These are phyloP conservation scores for Boletus reticuloceps DNA, from an alignment of 768 basidiomycete species.

Conservation along the genomic window DNA sequence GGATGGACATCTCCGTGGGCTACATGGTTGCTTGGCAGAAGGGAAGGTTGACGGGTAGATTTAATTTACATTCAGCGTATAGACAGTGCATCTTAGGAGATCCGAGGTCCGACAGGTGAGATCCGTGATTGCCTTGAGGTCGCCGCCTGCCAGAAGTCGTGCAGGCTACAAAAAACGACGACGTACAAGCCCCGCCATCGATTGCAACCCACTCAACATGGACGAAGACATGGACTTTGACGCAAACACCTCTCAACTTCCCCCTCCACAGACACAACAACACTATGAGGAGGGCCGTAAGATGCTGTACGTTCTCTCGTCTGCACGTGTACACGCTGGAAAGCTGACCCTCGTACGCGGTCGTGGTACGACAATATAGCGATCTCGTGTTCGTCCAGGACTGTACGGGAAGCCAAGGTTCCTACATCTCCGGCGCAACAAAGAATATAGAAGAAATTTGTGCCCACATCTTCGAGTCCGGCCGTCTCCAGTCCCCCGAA, in stretches of 20 bases:
- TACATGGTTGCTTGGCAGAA: conserved; percentile 61
- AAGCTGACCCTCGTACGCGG: conserved; percentile 12
- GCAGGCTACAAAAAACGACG: conserved; percentile 16
- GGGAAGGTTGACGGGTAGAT: conserved; percentile 29
- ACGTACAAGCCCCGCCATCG: conserved; percentile 15
- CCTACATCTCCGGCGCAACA: conserved; percentile 90
- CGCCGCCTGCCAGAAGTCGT: conserved; percentile 23
- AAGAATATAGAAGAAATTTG: conserved; percentile 97
- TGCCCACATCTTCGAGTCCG: conserved; percentile 91
- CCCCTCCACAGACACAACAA: conserved; percentile 36
- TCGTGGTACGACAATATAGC: conserved; percentile 36
- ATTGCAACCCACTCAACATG: conserved; percentile 43
- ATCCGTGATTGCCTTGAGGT: conserved; percentile 39
- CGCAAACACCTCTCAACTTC: conserved; percentile 30
- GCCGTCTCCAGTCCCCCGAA: conserved; percentile 81
- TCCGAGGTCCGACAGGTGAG: conserved; percentile 35
- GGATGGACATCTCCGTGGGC: conserved; percentile 62
- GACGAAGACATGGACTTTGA: conserved; percentile 81
- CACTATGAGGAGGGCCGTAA: conserved; percentile 48
- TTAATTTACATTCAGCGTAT: conserved; percentile 11
- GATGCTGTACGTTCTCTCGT: conserved; percentile 62
- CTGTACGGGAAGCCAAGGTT: conserved; percentile 90
- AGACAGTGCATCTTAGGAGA: conserved; percentile 21
- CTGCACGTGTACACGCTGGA: not conserved
- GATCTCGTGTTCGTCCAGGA: conserved; percentile 96